Conservation (phyloP, 192 early-diverging fungal genomes). For the Coemansia sp. region DNA sequence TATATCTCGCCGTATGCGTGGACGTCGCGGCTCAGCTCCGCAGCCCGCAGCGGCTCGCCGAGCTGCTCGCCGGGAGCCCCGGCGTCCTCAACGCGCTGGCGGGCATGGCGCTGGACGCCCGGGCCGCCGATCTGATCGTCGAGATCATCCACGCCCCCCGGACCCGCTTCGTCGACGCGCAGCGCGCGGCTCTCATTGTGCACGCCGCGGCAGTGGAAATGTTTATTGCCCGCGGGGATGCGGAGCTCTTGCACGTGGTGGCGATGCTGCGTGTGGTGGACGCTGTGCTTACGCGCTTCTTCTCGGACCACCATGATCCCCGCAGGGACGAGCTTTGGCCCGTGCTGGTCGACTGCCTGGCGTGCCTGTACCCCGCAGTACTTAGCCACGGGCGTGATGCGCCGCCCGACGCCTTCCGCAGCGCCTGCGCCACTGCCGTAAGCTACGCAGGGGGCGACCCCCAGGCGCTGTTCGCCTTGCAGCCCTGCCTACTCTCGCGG, state of each 20-base stretch:
- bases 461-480: slow-evolving; percentile 5
- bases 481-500: slow-evolving; percentile 18
- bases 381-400: slow-evolving; percentile 5
- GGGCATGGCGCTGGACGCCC: no score
- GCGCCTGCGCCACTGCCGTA: slow-evolving; percentile 2
- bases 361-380: slow-evolving; percentile 11
- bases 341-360: slow-evolving; percentile 16
- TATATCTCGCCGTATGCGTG: not conserved
- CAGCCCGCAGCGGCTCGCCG: not conserved
- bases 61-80: not conserved
- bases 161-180: not conserved
- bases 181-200: not conserved
- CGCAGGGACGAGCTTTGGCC: slow-evolving; percentile 4
- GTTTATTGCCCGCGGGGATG: not conserved
- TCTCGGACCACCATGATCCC: not conserved
- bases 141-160: not conserved
- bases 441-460: not conserved
- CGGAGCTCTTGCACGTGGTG: not conserved
- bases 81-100: not conserved
- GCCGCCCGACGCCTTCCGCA: slow-evolving; percentile 14
- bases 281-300: slow-evolving; percentile 3
- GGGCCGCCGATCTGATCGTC: not conserved
- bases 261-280: not conserved
- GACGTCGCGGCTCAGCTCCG: slow-evolving; percentile 1
- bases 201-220: not conserved